Percentiles rank a stretch among this genome's conserved stretches.
These are phyloP conservation scores for Vanilla planifolia DNA, from an alignment of 106 monocot genomes.

Conservation along the genomic window DNA sequence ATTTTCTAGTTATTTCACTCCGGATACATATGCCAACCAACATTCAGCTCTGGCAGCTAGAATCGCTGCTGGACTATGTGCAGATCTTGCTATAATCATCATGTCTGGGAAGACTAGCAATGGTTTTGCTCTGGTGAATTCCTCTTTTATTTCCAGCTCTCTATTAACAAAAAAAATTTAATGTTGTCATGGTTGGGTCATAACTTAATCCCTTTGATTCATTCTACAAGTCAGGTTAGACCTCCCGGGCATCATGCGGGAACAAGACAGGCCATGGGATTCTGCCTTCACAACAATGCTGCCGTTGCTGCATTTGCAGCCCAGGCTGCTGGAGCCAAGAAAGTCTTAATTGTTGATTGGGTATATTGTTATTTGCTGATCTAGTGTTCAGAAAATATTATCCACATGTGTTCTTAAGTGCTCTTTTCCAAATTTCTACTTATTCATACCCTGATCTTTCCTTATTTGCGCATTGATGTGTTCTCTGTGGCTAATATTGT, in stretches of 20 bases:
- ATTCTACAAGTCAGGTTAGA: slow-evolving; percentile 64
- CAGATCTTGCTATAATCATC: slow-evolving; percentile 82
- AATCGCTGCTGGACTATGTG: slow-evolving; percentile 91
- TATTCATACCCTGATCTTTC: too few species aligned
- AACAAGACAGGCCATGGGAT: slow-evolving; percentile 92
- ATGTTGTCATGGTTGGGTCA: slow-evolving; percentile 5
- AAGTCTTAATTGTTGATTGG: slow-evolving; percentile 97
- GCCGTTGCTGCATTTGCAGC: slow-evolving; percentile 93
- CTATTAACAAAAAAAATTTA: neutral
- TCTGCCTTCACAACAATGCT: slow-evolving; percentile 97
- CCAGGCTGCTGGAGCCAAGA: slow-evolving; percentile 83
- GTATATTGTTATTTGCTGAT: slow-evolving; percentile 61
- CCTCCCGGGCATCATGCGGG: slow-evolving; percentile 99
- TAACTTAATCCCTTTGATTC: neutral
- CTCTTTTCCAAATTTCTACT: too few species aligned
- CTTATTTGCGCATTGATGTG: neutral
- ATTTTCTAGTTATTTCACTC: slow-evolving; percentile 83
- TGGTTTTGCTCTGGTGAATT: slow-evolving; percentile 93
- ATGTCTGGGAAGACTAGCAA: slow-evolving; percentile 58
- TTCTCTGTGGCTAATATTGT: neutral
- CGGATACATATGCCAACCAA: slow-evolving; percentile 94
- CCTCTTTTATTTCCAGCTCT: neutral
- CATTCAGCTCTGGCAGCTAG: slow-evolving; percentile 91
- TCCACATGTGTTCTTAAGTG: too few species aligned
- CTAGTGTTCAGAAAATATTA: too few species aligned